Base-by-base conservation (phyloP, 371 early-diverging fungal species). In the Mortierella sp. region DNA sequence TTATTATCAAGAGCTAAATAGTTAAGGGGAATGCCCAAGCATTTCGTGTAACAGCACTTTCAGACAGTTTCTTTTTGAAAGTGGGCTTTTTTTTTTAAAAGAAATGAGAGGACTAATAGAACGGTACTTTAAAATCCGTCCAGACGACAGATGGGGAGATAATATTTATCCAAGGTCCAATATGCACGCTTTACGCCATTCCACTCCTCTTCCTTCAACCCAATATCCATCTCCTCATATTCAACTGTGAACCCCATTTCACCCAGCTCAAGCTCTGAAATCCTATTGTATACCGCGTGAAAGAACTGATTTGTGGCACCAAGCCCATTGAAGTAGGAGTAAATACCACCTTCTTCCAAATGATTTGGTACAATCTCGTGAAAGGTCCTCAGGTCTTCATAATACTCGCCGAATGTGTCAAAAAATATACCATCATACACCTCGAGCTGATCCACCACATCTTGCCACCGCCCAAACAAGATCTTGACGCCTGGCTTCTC, bases 281-380 rank as follows among this genome's bases (percentile, higher is more conserved):
- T 87, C 40, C 89, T 83, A 79, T 96, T 96, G 63, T 96, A 95
- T 3, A 98, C 96, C 57, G 96, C 97, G 82, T 97, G 95, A 87
- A 98, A 98, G 80, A 97, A 94, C 70, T 91, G 88, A 81, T 96
- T 96, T 42, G 94, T 93, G 35, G 96, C 97, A 29, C 96, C 96
- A 19, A 97, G 85, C 1, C 98, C 98, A 68, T 97, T 97, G 82
- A 98, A 98, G 86, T 93, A 98, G 29, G 95, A 93, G 83, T 97
- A 98, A 55, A 93, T 82, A 31, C 96, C 96, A 23, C 90, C 89
- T 9, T 85, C 73, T n/a, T 88, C 82, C 61, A 98, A 86, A 34
- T 95, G 87, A 53, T 93, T 92, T 9, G 94, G 93, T 6, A 96
- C 85, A 63, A 89, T 88, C 34, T 93, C 93, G 84, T 97, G 96